These are phyloP conservation scores for Holtermanniella nyarrowii DNA, from an alignment of 768 basidiomycete species.

Conservation along the genomic window DNA sequence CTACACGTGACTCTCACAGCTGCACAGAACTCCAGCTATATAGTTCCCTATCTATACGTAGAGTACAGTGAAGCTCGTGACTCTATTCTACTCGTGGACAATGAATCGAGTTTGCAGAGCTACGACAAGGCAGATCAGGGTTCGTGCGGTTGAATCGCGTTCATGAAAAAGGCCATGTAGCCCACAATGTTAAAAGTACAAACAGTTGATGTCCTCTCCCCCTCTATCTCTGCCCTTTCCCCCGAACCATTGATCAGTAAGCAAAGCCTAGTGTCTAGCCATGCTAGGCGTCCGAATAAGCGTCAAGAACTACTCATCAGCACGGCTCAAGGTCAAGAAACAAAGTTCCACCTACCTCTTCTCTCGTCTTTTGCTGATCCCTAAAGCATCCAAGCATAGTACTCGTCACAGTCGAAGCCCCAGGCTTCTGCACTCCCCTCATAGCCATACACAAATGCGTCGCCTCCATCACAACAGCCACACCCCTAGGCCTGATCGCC, in stretches of 20 bases:
- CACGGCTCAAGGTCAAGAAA: neutral
- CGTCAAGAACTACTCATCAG: slow-evolving; percentile 31
- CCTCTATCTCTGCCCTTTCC: neutral
- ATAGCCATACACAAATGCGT: slow-evolving; percentile 99
- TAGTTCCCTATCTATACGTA: no score
- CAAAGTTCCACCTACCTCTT: slow-evolving; percentile 49
- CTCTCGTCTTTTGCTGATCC: slow-evolving; percentile 94
- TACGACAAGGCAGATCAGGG: neutral
- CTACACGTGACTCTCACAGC: no score
- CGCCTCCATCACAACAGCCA: slow-evolving; percentile 98
- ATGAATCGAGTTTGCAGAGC: neutral
- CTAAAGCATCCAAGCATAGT: slow-evolving; percentile 99
- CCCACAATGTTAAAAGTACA: neutral
- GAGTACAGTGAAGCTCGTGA: no score
- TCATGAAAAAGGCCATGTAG: neutral
- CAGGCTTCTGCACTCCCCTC: slow-evolving; percentile 98
- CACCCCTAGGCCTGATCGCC: slow-evolving; percentile 92
- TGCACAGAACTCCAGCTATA: no score
- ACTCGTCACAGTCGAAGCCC: slow-evolving; percentile 84
- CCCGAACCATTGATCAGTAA: neutral
- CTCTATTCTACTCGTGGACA: neutral
- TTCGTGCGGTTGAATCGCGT: neutral
- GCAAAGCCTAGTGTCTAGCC: slow-evolving; percentile 12
- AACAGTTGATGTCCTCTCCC: neutral
- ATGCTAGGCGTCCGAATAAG: slow-evolving; percentile 36